Evolutionary conservation across 495 filamentous ascomycete species (phyloP), one percentile per base, ranked within the genome.

Genomic region (Pyrenopolyporus hunteri): DNA sequence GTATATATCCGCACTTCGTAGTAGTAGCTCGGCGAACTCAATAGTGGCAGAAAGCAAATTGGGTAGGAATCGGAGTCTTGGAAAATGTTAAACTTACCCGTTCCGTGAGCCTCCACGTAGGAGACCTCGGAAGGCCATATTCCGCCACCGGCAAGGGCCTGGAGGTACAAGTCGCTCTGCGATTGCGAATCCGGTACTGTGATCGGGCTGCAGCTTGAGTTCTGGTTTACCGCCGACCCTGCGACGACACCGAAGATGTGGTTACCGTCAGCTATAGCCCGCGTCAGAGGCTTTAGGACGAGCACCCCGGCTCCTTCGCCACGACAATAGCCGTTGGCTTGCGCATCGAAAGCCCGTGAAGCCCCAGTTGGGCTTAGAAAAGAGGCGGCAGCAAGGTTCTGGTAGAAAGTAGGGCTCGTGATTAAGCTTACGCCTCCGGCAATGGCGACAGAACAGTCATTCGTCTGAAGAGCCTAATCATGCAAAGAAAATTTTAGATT

Each of bases 241-340:
- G 79, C 73, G 50, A 89, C 81, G 0, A 87, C 71, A 13, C 75
- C 80, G 16, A 83, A 73, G 19, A 87, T 81, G 1, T 78, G 75
- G 42, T 80, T 71, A 2, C 71, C 67, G 43, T 78, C 73, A 14
- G 49, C 47, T 10, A 78, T 25, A 0, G 78, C 85, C 33, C 80
- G 72, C 3, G 48, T 49, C 0, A 87, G 69, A 6, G 62, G 64
- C 59, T 88, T 89, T 3, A 89, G 35, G 7, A 78, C 70, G 1
- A 87, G 17, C 4, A 74, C 69, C n/a, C 69, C 76, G n/a, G 84
- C 62, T 4, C 76, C 85, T 51, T 89, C 86, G 3, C 71, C 87
- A 5, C 85, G 73, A 0, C 68, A 83, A 68, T 84, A 89, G 1
- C 86, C 86, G 66, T 85, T 74, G 1, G 83, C 86, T 0, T 50